Conservation (phyloP, 169 alveolate genomes). For the Eimeria mitis region DNA sequence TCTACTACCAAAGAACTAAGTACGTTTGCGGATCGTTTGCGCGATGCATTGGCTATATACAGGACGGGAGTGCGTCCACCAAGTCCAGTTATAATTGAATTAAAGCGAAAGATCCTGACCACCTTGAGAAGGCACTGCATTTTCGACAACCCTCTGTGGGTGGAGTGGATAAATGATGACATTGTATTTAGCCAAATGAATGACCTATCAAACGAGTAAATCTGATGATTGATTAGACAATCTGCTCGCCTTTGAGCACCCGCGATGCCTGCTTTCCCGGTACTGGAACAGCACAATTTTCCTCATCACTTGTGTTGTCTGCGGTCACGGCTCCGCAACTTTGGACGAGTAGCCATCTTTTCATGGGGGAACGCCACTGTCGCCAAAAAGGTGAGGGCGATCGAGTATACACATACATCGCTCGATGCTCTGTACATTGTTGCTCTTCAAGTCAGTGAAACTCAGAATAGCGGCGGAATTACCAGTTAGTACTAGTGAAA, state of each 20-base stretch:
- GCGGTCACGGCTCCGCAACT: background rate
- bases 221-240: too few species aligned
- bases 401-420: background rate
- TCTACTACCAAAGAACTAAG: background rate
- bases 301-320: background rate
- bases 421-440: background rate
- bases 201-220: background rate
- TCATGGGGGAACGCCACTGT: background rate
- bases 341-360: background rate
- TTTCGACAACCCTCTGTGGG: background rate
- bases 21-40: background rate
- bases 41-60: background rate
- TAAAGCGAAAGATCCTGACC: background rate
- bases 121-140: background rate
- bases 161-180: background rate
- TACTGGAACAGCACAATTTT: background rate
- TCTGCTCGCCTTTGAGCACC: background rate
- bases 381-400: background rate
- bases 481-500: background rate
- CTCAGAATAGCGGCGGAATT: background rate
- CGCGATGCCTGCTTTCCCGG: background rate
- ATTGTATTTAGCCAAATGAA: background rate
- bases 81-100: background rate
- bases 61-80: conserved; percentile 6
- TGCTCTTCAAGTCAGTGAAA: background rate